Evolutionary conservation across 2,329 filamentous ascomycete genomes (phyloP).

Genomic region (Alternaria atra): DNA sequence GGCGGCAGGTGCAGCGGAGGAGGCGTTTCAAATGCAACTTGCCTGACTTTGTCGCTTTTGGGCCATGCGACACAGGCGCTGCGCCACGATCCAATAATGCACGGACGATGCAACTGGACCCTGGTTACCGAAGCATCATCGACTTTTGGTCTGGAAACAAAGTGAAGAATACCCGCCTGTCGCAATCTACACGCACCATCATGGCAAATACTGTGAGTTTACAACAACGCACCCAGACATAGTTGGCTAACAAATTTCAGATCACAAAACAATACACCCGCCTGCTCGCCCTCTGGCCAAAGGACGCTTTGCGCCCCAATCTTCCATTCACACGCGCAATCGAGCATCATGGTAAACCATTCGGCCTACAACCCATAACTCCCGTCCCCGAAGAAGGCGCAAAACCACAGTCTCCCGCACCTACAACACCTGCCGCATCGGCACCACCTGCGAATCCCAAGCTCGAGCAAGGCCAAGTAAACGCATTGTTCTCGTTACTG

Average conservation of each 20-base stretch:
- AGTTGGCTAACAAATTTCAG: conserved; percentile 14
- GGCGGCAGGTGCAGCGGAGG: conserved; percentile 20
- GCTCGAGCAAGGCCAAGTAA: conserved; percentile 59
- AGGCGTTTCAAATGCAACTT: conserved; percentile 17
- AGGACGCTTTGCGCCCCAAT: conserved; percentile 60
- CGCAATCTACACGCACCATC: conserved; percentile 7
- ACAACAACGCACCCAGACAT: not conserved
- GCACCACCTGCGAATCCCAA: conserved; percentile 26
- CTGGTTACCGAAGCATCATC: conserved; percentile 19
- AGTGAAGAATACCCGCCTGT: not conserved
- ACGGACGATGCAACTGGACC: conserved; percentile 4
- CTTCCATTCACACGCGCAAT: conserved; percentile 57
- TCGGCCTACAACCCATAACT: conserved; percentile 39
- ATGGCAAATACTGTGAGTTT: conserved; percentile 30
- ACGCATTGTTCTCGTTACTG: conserved; percentile 68
- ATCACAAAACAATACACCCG: conserved; percentile 61
- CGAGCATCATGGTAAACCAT: conserved; percentile 49
- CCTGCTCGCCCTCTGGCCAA: conserved; percentile 60
- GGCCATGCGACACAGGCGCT: conserved; percentile 11
- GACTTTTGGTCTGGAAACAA: conserved; percentile 8
- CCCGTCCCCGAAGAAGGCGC: conserved; percentile 21
- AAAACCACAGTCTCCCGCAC: conserved; percentile 16
- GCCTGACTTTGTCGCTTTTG: conserved; percentile 8
- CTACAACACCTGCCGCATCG: conserved; percentile 15
- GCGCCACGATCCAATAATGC: conserved; percentile 14